Conservation (phyloP, 345 rosid genomes). For the Euphorbia pulcherrima region DNA sequence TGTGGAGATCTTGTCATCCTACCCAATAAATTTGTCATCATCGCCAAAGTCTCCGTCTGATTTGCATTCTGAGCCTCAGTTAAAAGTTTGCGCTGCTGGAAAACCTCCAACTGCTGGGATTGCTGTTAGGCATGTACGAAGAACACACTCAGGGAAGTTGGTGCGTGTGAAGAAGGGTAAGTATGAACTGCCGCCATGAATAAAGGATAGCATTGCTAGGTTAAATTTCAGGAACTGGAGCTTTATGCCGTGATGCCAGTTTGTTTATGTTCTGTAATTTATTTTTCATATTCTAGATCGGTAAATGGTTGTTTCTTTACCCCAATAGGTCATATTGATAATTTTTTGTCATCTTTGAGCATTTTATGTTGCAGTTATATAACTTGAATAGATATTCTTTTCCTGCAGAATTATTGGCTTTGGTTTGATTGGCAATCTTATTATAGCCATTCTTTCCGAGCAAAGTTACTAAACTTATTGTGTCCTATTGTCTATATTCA, state of each 20-base stretch:
- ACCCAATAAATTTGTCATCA: slow-evolving; percentile 45
- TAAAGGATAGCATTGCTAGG: not conserved
- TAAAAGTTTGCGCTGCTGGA: slow-evolving; percentile 61
- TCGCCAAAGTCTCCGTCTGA: slow-evolving; percentile 49
- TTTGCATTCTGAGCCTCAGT: slow-evolving; percentile 56
- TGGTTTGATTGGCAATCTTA: not conserved
- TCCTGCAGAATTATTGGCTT: not conserved
- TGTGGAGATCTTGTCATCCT: slow-evolving; percentile 54
- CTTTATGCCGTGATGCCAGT: not conserved
- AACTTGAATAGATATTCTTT: not conserved
- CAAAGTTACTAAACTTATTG: not conserved
- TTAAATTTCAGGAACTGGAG: not conserved
- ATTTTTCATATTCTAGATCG: no score
- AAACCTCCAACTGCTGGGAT: slow-evolving; percentile 58
- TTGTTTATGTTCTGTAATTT: not conserved
- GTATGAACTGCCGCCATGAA: slow-evolving; percentile 15
- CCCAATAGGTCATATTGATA: not conserved
- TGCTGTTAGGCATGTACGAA: slow-evolving; percentile 68
- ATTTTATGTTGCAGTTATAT: not conserved
- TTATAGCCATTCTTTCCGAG: not conserved
- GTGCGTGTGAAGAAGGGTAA: slow-evolving; percentile 83
- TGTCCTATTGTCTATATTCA: not conserved
- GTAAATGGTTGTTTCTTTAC: not conserved
- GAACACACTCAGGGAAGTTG: slow-evolving; percentile 83
- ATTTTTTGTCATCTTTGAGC: not conserved